Evolutionary conservation across 257 asterid genomes (phyloP).

Genomic region (Solanum appendiculatum): DNA sequence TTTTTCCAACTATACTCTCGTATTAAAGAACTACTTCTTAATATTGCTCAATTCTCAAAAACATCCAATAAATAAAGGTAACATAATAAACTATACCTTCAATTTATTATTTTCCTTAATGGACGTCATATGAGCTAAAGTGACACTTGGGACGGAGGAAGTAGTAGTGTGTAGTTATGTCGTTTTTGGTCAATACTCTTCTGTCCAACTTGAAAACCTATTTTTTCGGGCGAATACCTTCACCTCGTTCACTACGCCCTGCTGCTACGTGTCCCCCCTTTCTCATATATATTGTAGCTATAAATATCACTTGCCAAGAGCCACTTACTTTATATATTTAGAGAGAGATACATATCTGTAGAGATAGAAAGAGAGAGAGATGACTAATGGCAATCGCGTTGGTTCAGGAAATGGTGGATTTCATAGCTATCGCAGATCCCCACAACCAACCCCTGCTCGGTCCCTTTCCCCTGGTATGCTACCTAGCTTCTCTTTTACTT

Average conservation of each 20-base stretch:
- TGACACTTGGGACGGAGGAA: background rate
- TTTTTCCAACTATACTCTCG: background rate
- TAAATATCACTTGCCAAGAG: constrained; percentile 1
- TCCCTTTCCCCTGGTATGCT: background rate
- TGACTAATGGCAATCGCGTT: background rate
- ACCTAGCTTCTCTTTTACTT: background rate
- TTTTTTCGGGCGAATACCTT: constrained; percentile 43
- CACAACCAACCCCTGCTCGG: constrained; percentile 11
- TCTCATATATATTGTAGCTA: constrained; percentile 1
- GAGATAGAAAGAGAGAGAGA: background rate
- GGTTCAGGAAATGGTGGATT: constrained; percentile 47
- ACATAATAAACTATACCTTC: background rate
- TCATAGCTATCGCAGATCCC: constrained; percentile 46
- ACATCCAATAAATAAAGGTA: background rate
- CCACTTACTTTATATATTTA: background rate
- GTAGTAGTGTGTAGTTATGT: background rate
- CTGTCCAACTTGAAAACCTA: constrained; percentile 27
- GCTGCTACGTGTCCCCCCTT: constrained; percentile 28
- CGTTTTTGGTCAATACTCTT: constrained; percentile 27
- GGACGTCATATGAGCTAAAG: background rate
- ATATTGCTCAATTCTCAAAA: background rate
- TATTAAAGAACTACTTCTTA: background rate
- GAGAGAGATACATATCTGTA: background rate
- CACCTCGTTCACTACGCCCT: constrained; percentile 51
- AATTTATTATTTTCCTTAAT: background rate